Evolutionary conservation across 202 grass and related monocot species (phyloP), one percentile per base, ranked within the genome.

Genomic region (Cymbopogon flexuosus): DNA sequence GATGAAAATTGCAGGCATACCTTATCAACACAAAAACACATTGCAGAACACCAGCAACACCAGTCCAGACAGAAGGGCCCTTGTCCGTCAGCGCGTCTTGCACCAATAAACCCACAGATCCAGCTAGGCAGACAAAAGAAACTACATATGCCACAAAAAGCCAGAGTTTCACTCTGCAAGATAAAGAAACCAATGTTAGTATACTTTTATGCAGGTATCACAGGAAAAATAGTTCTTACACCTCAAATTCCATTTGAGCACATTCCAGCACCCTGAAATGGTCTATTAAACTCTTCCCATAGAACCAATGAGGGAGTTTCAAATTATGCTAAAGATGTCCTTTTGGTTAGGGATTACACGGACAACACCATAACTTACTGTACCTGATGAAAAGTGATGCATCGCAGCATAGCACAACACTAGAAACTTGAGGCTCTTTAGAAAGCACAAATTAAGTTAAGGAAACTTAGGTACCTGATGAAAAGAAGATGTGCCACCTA

Each of bases 91-190:
- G 52, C 3, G 92, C 82, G 63, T 99, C 96, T 86, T 96, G 90
- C 62, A 99, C 82, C 79, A 99, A 75, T 63, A 96, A n/a, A 84
- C 96, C 96, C 8, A 99, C 96, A 2, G 96, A 91, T 68, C 84
- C 90, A 41, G 96, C 90, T 43, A 96, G 62, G 46, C 90, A 99
- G 46, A 99, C 92, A 51, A 99, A 96, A 11, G 96, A 99, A 5
- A 99, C 92, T 9, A 96, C 96, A 21, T 91, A 99, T 5, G 92
- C 85, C 41, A 98, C 84, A 56, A 99, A 99, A 68, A 99, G 92
- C 92, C 92, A 96, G 21, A 99, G 92, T 81, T 99, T 99, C 81
- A 89, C 35, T 56, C 96, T 99, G 82, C 37, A 60, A 73, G 42
- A 88, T 59, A 79, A 84, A 91, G 3, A 74, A 79, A 59, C 5